Evolutionary conservation across 2,329 filamentous ascomycete species (phyloP).

Genomic region (Cryphonectria carpinicola): DNA sequence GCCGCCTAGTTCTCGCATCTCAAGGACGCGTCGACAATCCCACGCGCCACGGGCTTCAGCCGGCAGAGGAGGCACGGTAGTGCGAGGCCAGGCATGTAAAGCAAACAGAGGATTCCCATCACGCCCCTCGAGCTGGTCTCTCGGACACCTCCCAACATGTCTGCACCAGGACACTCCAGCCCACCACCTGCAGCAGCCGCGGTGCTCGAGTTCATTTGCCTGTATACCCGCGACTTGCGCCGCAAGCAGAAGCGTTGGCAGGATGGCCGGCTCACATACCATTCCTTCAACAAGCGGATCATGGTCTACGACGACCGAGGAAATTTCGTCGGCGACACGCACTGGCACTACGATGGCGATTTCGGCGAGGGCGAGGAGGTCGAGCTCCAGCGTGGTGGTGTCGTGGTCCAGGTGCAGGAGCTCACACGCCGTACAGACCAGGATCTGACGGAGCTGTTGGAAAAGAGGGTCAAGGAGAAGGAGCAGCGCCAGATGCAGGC

Average conservation of each 20-base stretch:
- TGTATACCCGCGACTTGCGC: constrained; percentile 83
- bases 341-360: constrained; percentile 73
- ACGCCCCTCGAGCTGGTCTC: background rate
- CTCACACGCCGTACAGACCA: constrained; percentile 73
- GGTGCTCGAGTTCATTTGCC: constrained; percentile 81
- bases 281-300: constrained; percentile 86
- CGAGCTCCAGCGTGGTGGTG: constrained; percentile 72
- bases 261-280: constrained; percentile 85
- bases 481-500: constrained; percentile 52
- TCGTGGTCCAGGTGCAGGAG: constrained; percentile 81
- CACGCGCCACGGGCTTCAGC: constrained; percentile 7
- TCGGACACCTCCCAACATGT: constrained; percentile 2
- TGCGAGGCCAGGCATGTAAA: background rate
- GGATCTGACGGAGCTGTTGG: constrained; percentile 75
- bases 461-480: constrained; percentile 66
- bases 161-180: constrained; percentile 20
- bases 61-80: background rate
- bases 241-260: constrained; percentile 93
- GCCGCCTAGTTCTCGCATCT: background rate
- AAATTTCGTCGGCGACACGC: constrained; percentile 82
- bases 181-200: constrained; percentile 66
- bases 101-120: background rate
- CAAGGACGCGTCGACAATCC: constrained; percentile 15
- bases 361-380: constrained; percentile 83
- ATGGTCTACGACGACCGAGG: constrained; percentile 87